Evolutionary conservation across 768 basidiomycete species (phyloP), one percentile per base, ranked within the genome.

Genomic region (Tricholoma matsutake): DNA sequence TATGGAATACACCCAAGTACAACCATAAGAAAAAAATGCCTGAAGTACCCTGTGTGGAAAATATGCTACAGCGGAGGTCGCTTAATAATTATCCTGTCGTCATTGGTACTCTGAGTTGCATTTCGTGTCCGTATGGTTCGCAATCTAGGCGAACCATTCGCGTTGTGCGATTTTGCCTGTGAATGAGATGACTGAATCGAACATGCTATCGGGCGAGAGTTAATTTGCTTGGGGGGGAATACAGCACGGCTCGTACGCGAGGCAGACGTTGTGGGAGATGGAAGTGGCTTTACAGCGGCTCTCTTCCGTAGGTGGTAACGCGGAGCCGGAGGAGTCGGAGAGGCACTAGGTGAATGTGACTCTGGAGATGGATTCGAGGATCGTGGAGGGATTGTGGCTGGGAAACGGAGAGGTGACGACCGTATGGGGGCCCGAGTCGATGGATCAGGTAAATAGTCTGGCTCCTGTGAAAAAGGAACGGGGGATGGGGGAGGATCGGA

Each of bases 301-400:
- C 76, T 72, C 58, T 69, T 76, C 34, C 77, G 74, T 43, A 78
- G 64, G 57, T 73, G 62, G 54, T 76, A 79, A 43, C 73, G 75
- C 25, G 69, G 63, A 41, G 57, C 54, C 25, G 65, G 63, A 20
- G 63, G 47, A 39, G 54, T 57, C 18, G 64, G 56, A 37, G 61
- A 59, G 55, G 32, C 54, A 54, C 62, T 56, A 32, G 58, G n/a
- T 60, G 31, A 57, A 18, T 55, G 58, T 29, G 55, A 37, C 28
- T 62, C 45, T 45, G 64, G 57, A n/a, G 69, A 66, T 45, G 56
- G 56, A 35, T 59, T 65, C 9, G 64, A 62, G 53, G 62, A 60
- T 54, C 60, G 62, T 47, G 57, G 45, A 28, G 29, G 31, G 20
- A 52, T 25, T 10, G 28, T 35, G 3, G 32, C 29, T 29, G 63